Evolutionary conservation across 129 eudicot species (phyloP), one percentile per base, ranked within the genome.

Genomic region (Arctium lappa): DNA sequence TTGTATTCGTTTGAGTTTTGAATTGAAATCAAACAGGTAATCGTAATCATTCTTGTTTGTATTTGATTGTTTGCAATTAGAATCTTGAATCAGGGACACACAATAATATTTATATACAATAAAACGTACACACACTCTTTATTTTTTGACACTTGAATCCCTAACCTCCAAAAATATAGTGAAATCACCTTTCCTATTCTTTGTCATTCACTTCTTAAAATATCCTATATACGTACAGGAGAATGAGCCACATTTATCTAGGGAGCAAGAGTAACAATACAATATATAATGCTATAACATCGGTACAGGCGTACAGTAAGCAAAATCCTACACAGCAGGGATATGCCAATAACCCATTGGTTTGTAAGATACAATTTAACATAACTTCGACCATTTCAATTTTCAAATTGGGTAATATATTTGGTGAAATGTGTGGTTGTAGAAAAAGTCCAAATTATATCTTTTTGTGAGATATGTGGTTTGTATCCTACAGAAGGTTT

Each of bases 381-480:
- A 60, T 60, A 60, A 5, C 22, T n/a, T 60, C n/a, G 66, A 60
- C 5, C 66, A 60, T 16, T 65, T 18, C 13, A 27, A 65, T 46
- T 46, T 39, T 75, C 65, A 75, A 46, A 44, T 10, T 31, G 40
- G 13, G 63, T 22, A 42, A 44, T 8, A 11, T 16, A 40, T 74
- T 8, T 42, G 78, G 6, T 42, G 10, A 75, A 5, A 22, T 46
- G 40, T 75, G 78, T 75, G 66, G 79, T 44, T 75, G 40, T 22
- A 27, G 62, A 29, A 75, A 75, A 66, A 46, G 66, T 44, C 65
- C 79, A 75, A 46, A 75, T 27, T 75, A 46, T 75, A 7, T 75
- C 66, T 75, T 46, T 75, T 29, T 46, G 66, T 75, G 39, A 29
- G 79, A 46, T 46, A 8, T 27, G 79, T 75, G 79, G 79, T 75